Evolutionary conservation across 495 filamentous ascomycete genomes (phyloP), one percentile per base, ranked within the genome.

Genomic region (Daldinia vernicosa): DNA sequence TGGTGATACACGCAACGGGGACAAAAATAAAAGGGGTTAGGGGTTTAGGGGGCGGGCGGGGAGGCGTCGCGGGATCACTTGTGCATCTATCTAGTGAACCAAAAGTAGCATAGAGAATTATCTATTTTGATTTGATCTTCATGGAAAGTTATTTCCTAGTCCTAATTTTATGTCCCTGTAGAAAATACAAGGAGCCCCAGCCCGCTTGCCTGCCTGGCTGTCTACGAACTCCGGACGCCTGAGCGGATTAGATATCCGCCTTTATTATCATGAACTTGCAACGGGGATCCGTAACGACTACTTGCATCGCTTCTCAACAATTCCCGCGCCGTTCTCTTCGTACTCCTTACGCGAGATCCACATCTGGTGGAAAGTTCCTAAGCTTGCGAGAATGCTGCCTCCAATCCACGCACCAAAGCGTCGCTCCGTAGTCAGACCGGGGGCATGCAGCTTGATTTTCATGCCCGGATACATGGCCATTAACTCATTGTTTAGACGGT

Each of bases 321-420:
- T 89, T 11, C 83, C 83, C 0, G 84, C 74, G 12, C 91, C 91
- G 77, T 91, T 90, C 81, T 93, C 91, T 66, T 92, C 89, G 79
- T 93, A 93, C 83, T 93, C 91, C 81, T 92, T 91, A 77, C 83
- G 89, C 17, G 90, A 93, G 69, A 99, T 94, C 95, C 95, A 99
- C 92, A 98, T 92, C 77, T 98, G 95, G 83, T 99, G 95, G 80
- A 99, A 99, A n/a, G 93, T 97, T 8, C 96, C 96, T 83, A 99
- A 79, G 81, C 94, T 97, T 3, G 91, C 95, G 74, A 98, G 82
- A 71, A 99, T 98, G 82, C 94, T 97, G 14, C 95, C 95, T 26
- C 95, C 95, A 69, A 99, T 91, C 96, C 96, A 99, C 30, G 90
- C 89, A 12, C 92, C 94, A 79, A 95, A 98, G 63, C 91, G 89